These are phyloP conservation scores for Amylostereum chailletii DNA, from an alignment of 1,284 basidiomycete genomes.

Conservation along the genomic window DNA sequence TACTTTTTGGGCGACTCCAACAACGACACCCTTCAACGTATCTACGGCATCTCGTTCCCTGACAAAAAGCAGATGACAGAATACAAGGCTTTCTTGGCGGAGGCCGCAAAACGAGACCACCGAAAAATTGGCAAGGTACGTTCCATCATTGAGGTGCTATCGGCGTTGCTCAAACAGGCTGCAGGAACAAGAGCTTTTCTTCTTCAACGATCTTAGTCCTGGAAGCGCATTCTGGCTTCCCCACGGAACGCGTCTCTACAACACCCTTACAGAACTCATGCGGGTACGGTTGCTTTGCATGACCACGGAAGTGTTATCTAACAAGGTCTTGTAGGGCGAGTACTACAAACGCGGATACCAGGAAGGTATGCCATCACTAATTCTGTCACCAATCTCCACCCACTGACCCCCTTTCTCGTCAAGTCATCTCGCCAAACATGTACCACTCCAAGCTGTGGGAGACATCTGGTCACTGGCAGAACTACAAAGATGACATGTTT, in stretches of 20 bases:
- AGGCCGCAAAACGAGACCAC: slow-evolving; percentile 97
- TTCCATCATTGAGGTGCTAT: background rate
- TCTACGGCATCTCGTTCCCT: slow-evolving; percentile 99
- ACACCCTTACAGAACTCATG: slow-evolving; percentile 87
- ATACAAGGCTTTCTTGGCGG: slow-evolving; percentile 93
- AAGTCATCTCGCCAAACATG: slow-evolving; percentile 98
- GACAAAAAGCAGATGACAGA: slow-evolving; percentile 94
- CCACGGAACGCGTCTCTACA: slow-evolving; percentile 96
- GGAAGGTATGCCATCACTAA: slow-evolving; percentile 43
- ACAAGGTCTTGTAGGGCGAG: slow-evolving; percentile 40
- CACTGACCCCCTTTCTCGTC: background rate
- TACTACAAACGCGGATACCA: slow-evolving; percentile 85
- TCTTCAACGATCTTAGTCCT: slow-evolving; percentile 96
- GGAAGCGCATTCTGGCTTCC: slow-evolving; percentile 97
- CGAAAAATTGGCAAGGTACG: slow-evolving; percentile 83
- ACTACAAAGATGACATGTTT: slow-evolving; percentile 99
- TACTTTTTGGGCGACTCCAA: slow-evolving; percentile 95
- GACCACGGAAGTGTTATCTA: slow-evolving; percentile 5
- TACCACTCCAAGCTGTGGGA: slow-evolving; percentile 97
- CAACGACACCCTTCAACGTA: slow-evolving; percentile 93
- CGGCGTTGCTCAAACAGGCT: slow-evolving; percentile 1
- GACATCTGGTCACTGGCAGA: slow-evolving; percentile 97
- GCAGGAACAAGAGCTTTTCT: slow-evolving; percentile 94
- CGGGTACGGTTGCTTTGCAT: slow-evolving; percentile 43
- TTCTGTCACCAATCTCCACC: background rate